These are phyloP conservation scores for Solanum sitiens DNA, from an alignment of 257 asterid genomes.

Conservation along the genomic window DNA sequence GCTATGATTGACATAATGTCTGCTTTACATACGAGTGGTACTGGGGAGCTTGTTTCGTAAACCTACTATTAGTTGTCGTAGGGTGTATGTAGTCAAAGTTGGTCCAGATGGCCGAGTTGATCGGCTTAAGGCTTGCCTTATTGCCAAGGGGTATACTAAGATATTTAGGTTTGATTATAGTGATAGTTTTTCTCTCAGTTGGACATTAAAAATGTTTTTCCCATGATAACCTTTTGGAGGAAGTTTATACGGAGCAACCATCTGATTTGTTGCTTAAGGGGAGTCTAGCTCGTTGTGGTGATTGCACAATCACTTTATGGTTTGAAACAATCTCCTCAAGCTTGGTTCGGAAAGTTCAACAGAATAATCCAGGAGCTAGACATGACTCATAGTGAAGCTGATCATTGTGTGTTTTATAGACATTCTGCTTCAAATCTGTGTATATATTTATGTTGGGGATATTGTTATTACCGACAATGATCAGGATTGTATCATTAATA, in stretches of 20 bases:
- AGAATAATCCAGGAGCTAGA: not conserved
- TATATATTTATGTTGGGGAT: not conserved
- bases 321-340: not conserved
- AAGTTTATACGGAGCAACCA: not conserved
- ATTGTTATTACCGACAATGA: not conserved
- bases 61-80: not conserved
- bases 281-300: not conserved
- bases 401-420: not conserved
- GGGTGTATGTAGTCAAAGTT: not conserved
- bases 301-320: not conserved
- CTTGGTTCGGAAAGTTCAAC: not conserved
- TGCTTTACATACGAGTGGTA: not conserved
- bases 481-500: not conserved
- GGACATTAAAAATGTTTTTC: not conserved
- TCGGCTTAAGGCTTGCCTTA: not conserved
- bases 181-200: not conserved
- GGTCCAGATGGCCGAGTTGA: not conserved
- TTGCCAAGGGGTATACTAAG: not conserved
- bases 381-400: not conserved
- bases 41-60: not conserved
- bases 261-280: not conserved
- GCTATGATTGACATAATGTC: not conserved
- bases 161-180: not conserved
- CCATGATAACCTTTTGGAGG: not conserved
- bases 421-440: not conserved